Evolutionary conservation across 108 stramenopile species (phyloP).

Genomic region (Aurantiochytrium sp.): DNA sequence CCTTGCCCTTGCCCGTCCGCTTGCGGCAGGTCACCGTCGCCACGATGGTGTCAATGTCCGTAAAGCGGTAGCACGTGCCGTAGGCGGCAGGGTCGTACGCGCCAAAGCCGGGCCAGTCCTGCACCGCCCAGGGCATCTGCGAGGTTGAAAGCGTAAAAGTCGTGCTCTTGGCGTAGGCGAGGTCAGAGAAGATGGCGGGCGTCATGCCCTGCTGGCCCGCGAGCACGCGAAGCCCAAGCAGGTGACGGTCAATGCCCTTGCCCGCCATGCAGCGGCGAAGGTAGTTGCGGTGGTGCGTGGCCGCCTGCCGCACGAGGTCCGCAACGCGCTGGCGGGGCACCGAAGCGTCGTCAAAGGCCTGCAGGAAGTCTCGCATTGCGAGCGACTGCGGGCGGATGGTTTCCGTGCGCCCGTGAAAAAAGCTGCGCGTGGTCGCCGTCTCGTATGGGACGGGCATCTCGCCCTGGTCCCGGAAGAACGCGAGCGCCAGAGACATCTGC

Average conservation of each 20-base stretch:
- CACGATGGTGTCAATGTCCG: background rate
- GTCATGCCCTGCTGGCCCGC: background rate
- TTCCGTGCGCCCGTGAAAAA: constrained; percentile 14
- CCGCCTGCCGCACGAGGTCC: background rate
- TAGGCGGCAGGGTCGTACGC: constrained; percentile 28
- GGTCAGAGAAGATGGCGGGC: background rate
- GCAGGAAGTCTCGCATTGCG: background rate
- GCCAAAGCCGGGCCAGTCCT: constrained; percentile 24
- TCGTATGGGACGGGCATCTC: constrained; percentile 25
- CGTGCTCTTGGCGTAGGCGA: background rate
- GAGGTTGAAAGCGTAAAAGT: background rate
- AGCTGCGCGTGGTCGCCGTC: background rate
- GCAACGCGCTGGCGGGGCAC: background rate
- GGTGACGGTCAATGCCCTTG: constrained; percentile 15
- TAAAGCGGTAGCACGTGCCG: background rate
- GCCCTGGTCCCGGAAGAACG: background rate
- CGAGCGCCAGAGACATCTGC: background rate
- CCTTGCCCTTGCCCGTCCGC: background rate
- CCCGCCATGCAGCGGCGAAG: background rate
- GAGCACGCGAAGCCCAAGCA: background rate
- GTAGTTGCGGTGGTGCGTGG: background rate
- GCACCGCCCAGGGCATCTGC: constrained; percentile 7
- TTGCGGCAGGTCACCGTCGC: background rate
- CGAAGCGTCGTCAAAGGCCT: background rate
- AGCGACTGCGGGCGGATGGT: background rate